Evolutionary conservation across 2,329 filamentous ascomycete species (phyloP), one percentile per base, ranked within the genome.

Genomic region (Myrmaecium sp.): DNA sequence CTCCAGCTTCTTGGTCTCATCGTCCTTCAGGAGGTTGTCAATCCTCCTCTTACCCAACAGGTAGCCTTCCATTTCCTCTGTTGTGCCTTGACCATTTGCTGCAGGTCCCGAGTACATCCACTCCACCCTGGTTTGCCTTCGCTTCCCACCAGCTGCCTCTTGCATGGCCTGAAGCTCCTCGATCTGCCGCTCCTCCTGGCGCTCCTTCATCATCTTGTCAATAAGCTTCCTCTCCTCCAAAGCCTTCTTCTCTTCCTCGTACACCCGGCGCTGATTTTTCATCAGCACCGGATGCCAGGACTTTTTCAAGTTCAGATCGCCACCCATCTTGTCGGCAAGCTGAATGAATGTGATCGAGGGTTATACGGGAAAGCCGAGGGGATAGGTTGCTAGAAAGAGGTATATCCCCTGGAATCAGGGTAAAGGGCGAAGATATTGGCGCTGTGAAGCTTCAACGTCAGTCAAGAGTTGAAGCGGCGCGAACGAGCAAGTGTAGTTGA

Each of bases 221-320:
- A 83, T 91, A 39, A 78, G 76, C 51, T 95, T 95, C 54, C 89
- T 77, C 62, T 98, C 89, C 28, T 89, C 81, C 8, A 98, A 70
- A 3, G 86, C 89, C 38, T 82, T 80, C 51, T 89, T 75, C 48
- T 95, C 84, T 52, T 91, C 80, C 34, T 86, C 73, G 72, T 80
- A 93, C 39, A 94, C 84, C 49, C 70, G 71, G 52, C 72, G 71
- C 61, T 92, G 89, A 54, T 98, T 98, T 58, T 75, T 79, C 57
- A 83, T 72, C 38, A 94, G 66, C 41, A 74, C 72, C 33, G 89
- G 86, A 57, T 98, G 86, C 73, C 86, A 98, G 63, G 80, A 69
- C 50, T 73, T 74, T 58, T 94, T 94, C 42, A 92, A 58, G 47
- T 95, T 94, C 46, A 98, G 69, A 65, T 95, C 84, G 48, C 83